Percentiles rank a stretch among this genome's conserved stretches.
Conservation (phyloP, 2,329 filamentous ascomycete species). For the Aureobasidium sp. region DNA sequence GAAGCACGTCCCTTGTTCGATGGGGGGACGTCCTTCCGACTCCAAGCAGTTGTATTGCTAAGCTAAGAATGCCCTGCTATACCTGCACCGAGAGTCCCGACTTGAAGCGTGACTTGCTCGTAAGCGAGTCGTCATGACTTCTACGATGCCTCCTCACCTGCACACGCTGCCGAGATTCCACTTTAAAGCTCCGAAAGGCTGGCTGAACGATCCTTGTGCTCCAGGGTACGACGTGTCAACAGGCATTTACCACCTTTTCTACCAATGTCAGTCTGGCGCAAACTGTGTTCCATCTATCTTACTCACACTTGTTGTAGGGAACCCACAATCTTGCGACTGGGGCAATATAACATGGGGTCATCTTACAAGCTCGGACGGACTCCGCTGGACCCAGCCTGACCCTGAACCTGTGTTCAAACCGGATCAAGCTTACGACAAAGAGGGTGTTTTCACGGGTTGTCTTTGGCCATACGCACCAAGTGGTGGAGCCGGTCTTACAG, state of each 20-base stretch:
- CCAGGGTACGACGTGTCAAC: slow-evolving; percentile 3
- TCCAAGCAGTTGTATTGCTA: no score
- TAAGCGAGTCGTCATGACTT: not conserved
- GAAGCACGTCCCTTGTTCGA: not conserved
- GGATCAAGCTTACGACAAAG: not conserved
- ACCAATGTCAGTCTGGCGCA: slow-evolving; percentile 1
- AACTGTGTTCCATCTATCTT: no score
- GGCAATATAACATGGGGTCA: slow-evolving; percentile 3
- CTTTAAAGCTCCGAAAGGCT: slow-evolving; percentile 2
- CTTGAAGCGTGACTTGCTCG: no score
- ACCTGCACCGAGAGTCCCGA: no score
- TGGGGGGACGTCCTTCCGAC: not conserved
- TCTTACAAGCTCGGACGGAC: not conserved
- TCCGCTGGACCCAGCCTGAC: not conserved
- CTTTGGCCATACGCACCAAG: not conserved
- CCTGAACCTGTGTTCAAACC: slow-evolving; percentile 6
- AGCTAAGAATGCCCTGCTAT: no score
- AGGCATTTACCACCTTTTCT: slow-evolving; percentile 4
- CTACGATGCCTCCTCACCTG: not conserved
- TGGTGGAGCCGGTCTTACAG: slow-evolving; percentile 1
- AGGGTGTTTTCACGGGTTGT: slow-evolving; percentile 7
- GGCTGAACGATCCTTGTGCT: slow-evolving; percentile 9
- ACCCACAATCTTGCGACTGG: slow-evolving; percentile 1
- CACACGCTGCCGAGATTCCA: not conserved
- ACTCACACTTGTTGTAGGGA: not conserved